Evolutionary conservation across 495 filamentous ascomycete genomes (phyloP), one percentile per base, ranked within the genome.

Genomic region (Extremus antarcticus): DNA sequence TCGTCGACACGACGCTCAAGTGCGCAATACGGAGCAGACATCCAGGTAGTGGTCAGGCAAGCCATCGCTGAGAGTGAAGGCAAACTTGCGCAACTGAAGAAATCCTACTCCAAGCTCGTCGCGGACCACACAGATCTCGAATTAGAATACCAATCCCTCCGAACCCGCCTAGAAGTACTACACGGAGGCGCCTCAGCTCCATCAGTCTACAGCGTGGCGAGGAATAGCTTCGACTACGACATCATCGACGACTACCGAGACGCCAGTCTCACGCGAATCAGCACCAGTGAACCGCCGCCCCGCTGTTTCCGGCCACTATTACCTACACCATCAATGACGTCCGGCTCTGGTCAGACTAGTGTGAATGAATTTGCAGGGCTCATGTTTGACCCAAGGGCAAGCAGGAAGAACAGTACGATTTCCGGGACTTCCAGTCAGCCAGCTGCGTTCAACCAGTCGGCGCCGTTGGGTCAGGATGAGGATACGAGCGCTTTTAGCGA

Each of bases 61-160:
- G 41, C 41, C 7, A n/a, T 45, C 4, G 41, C 41, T n/a, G 41
- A 45, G n/a, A 45, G 16, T 17, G 46, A 74, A 32, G 60, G 65
- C 16, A 72, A 74, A 25, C 61, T 78, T 41, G 57, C 62, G 2
- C 68, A 75, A 38, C 54, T 80, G 17, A 71, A 76, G 50, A 74
- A 72, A 64, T 61, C 66, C 7, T 66, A 74, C 45, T 66, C 71
- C 1, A 57, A 63, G 15, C 65, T 82, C 49, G 47, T 66, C 22
- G 58, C 69, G 25, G 53, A 61, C 49, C 62, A 69, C 53, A 66
- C 62, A 16, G 66, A 71, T 35, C 61, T 70, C 10, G 65, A 71
- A 46, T 56, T 71, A 53, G 58, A 61, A 38, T 54, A 53, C 25
- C 47, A 61, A 39, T 24, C 58, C 19, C 24, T 61, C 41, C 53